phyloP scores from a whole-genome alignment of 164 flowering plant species.

The Aristolochia contorta region DNA sequence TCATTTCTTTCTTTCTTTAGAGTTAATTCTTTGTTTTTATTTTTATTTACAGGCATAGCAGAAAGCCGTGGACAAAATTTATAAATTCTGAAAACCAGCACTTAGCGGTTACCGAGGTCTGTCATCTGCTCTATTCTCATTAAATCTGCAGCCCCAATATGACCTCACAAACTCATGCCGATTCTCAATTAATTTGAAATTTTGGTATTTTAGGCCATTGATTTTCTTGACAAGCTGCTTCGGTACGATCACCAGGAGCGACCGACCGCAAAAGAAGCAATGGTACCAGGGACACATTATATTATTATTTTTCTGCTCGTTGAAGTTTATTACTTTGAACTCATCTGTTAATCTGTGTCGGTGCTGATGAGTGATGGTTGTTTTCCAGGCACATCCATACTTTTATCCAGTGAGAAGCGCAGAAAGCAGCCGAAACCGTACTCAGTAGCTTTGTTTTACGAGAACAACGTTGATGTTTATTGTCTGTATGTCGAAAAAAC shows the following conservation, averaged over 20 bases:
- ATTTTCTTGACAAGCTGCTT: slow-evolving; percentile 88
- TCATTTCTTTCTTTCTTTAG: background rate
- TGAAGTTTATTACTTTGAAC: background rate
- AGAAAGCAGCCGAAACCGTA: slow-evolving; percentile 66
- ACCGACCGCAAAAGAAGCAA: slow-evolving; percentile 98
- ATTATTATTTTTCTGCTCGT: background rate
- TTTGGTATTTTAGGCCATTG: slow-evolving; percentile 50
- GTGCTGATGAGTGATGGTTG: background rate
- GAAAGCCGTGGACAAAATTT: slow-evolving; percentile 89
- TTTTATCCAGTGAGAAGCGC: slow-evolving; percentile 73
- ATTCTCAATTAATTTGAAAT: too few relatives aligned
- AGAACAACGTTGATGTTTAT: background rate
- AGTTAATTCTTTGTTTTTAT: background rate
- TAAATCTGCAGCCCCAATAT: too few relatives aligned
- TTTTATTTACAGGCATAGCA: slow-evolving; percentile 55
- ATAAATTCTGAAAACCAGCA: slow-evolving; percentile 77
- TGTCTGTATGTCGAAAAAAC: background rate
- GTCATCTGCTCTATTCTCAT: background rate
- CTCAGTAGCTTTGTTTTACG: slow-evolving; percentile 15
- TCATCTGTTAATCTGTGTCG: background rate
- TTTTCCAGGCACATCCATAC: slow-evolving; percentile 86
- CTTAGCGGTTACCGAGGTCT: slow-evolving; percentile 90
- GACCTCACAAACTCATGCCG: too few relatives aligned
- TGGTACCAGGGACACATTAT: slow-evolving; percentile 34
- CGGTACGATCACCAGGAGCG: slow-evolving; percentile 98